Evolutionary conservation across 2,329 filamentous ascomycete genomes (phyloP), one percentile per base, ranked within the genome.

Genomic region (Setomelanomma holmii): DNA sequence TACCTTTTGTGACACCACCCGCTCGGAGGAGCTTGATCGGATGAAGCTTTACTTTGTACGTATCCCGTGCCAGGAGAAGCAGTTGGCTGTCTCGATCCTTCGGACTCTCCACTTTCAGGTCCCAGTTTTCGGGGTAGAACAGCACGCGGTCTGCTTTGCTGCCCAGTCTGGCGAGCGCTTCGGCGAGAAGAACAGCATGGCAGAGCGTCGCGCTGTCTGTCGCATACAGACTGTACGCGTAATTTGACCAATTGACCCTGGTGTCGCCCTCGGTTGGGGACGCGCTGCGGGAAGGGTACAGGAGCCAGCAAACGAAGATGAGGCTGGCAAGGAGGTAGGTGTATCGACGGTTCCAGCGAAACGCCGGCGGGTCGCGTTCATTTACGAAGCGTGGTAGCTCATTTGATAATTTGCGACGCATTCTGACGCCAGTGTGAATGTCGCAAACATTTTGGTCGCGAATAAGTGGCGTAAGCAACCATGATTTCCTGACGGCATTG

Each of bases 21-120:
- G 75, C 71, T 33, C 50, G 67, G 49, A 74, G 71, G 5, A 80
- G 70, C 46, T 76, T 65, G 35, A 82, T 74, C 11, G 82, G 81
- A 44, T 79, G 69, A 38, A 84, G 64, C 49, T 80, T 76, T 27
- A 80, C 82, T 7, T 79, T 76, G 67, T 82, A 84, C 17, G 73
- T 66, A 46, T 80, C 75, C 55, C 75, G 73, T 19, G 83, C 83
- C 59, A 80, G 55, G 5, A 76, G 61, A 12, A 85, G 67, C 53
- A 85, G 64, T 55, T 80, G 78, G 51, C 78, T 79, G 24, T 77
- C 73, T 30, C 73, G 66, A 46, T 76, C 73, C 35, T 45, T 55
- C 14, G 64, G 40, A 49, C 60, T 60, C 22, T 61, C 49, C 19
- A 75, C 55, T 24, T 51, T 58, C 4, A 63, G 66, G 45, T 76